Evolutionary conservation across 2,329 filamentous ascomycete genomes (phyloP).

Genomic region (Pseudopithomyces chartarum): DNA sequence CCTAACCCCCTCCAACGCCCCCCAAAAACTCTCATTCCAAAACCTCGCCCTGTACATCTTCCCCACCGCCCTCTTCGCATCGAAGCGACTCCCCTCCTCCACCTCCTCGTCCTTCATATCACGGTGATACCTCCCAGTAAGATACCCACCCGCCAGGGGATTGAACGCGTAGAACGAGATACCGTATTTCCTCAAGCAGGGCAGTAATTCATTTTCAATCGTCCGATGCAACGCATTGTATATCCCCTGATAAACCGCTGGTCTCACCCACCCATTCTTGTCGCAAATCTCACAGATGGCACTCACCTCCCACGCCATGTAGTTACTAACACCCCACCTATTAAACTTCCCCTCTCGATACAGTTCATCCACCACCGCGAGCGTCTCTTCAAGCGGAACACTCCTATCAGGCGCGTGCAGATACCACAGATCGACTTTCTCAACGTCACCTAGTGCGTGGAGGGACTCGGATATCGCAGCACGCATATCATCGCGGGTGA

Average conservation of each 20-base stretch:
- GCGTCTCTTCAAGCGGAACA: constrained; percentile 51
- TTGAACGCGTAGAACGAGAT: constrained; percentile 25
- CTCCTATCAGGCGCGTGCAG: constrained; percentile 53
- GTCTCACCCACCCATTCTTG: constrained; percentile 48
- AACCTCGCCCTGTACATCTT: constrained; percentile 46
- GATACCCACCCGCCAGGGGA: constrained; percentile 23
- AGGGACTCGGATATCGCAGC: constrained; percentile 44
- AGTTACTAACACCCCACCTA: constrained; percentile 55
- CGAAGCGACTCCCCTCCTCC: constrained; percentile 50
- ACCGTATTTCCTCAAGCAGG: constrained; percentile 23
- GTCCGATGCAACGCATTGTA: constrained; percentile 25
- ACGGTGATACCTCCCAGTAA: constrained; percentile 22
- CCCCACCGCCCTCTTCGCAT: constrained; percentile 47
- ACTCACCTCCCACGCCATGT: constrained; percentile 50
- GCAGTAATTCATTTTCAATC: constrained; percentile 25
- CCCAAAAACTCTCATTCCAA: constrained; percentile 51
- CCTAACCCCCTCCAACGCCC: constrained; percentile 49
- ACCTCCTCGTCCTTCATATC: constrained; percentile 23
- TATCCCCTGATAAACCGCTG: constrained; percentile 53
- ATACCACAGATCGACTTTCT: constrained; percentile 51
- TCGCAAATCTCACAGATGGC: constrained; percentile 54
- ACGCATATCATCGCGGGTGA: constrained; percentile 40
- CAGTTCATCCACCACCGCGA: constrained; percentile 54
- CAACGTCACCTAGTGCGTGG: constrained; percentile 37
- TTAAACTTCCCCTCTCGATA: constrained; percentile 53